A percentile compares a stretch with the other conserved stretches of the same genome.
Conservation (phyloP, 345 rosid genomes). For the Boechera stricta region DNA sequence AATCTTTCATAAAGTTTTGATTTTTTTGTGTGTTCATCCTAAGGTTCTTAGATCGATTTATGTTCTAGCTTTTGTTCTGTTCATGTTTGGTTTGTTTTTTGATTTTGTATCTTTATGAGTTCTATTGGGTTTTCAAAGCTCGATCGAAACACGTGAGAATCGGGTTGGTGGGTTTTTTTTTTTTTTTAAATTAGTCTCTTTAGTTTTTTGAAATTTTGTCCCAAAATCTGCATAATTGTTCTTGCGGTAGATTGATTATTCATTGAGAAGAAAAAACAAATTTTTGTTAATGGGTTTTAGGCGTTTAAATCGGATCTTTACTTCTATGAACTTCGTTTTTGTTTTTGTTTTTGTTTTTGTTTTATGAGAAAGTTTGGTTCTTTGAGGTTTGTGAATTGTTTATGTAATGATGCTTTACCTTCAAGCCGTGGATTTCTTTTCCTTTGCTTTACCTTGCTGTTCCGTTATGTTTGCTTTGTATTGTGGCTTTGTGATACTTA, state of each 20-base stretch:
- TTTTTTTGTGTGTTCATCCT: not conserved
- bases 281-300: slow-evolving; percentile 11
- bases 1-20: slow-evolving; percentile 4
- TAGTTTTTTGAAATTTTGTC: not conserved
- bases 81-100: not conserved
- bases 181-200: not conserved
- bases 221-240: slow-evolving; percentile 19
- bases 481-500: slow-evolving; percentile 31
- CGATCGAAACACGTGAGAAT: slow-evolving; percentile 22
- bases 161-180: slow-evolving; percentile 34
- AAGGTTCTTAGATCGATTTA: slow-evolving; percentile 28
- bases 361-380: not conserved
- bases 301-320: slow-evolving; percentile 35
- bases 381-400: not conserved
- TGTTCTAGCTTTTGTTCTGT: not conserved
- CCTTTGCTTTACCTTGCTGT: slow-evolving; percentile 32
- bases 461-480: slow-evolving; percentile 26
- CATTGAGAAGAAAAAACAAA: not conserved
- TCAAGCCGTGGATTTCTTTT: slow-evolving; percentile 35
- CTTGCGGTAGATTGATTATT: slow-evolving; percentile 7
- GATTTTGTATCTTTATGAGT: slow-evolving; percentile 23
- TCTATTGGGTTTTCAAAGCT: slow-evolving; percentile 7
- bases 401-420: slow-evolving; percentile 35
- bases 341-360: not conserved
- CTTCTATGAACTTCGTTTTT: slow-evolving; percentile 5